Base-by-base conservation (phyloP, 768 basidiomycete genomes). In the Suillus plorans region DNA sequence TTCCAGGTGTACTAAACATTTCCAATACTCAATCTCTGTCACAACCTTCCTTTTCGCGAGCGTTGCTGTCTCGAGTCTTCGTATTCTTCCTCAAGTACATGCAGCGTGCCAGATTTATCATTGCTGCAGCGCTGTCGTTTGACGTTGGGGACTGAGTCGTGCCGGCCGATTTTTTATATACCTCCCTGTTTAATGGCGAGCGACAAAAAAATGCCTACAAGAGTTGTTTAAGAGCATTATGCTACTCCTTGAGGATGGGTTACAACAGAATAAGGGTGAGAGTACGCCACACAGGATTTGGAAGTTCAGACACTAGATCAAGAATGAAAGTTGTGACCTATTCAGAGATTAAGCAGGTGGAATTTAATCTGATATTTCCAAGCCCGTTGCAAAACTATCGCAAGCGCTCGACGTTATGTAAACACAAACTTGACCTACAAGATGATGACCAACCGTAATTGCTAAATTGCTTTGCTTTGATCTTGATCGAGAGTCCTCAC, bases 171-270 rank as follows among this genome's bases (percentile, higher is more conserved):
- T 84, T 89, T 39, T 90, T 90, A 0, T 31, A 31, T 70, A 86
- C 83, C 6, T 84, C 89, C 71, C 77, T 94, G 22, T 92, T 93
- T 66, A 87, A 90, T 28, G 77, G 86, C 92, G 1, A 68, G 71
- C 0, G 76, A 81, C 85, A 8, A 85, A 74, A 62, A 79, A 77
- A 34, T 89, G 86, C 1, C 76, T 94, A 22, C 77, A 83, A 66
- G 90, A 91, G 0, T 78, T 94, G 58, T 85, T 95, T 66, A 80
- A 87, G 70, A 89, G 89, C 5, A 91, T 94, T 39, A 94, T 31
- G 5, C 69, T 31, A 31, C 31, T 90, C 22, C 87, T 87, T 0
- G 70, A 70, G 22, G 77, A 79, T 44, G 16, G 18, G 5, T 5
- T 36, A 22, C 64, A 66, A 44, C 72, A 75, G 14, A 70, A 66